Conservation (phyloP, 306 rosid species). For the Glycyrrhiza uralensis region DNA sequence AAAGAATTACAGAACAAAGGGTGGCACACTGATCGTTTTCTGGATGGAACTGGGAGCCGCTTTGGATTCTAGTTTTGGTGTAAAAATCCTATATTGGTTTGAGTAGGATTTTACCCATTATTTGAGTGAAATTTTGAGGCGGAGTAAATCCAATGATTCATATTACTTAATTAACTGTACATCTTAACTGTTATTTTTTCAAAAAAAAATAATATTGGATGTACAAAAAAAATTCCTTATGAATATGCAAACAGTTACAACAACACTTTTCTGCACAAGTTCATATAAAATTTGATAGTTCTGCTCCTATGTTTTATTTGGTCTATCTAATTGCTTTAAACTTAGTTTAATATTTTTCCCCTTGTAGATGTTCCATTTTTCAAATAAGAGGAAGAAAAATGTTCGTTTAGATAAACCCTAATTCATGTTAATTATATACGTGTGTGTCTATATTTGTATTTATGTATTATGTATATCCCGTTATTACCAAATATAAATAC, state of each 20-base stretch:
- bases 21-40: constrained; percentile 96
- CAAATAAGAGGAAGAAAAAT: too few relatives aligned
- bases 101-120: constrained; percentile 5
- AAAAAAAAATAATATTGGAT: too few relatives aligned
- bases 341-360: too few relatives aligned
- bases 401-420: too few relatives aligned
- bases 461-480: too few relatives aligned
- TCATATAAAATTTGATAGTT: neutral
- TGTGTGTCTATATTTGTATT: too few relatives aligned
- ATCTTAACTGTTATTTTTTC: neutral
- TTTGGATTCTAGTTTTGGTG: constrained; percentile 42
- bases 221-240: too few relatives aligned
- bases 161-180: neutral
- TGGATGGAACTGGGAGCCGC: constrained; percentile 79
- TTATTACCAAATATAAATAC: too few relatives aligned
- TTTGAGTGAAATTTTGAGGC: constrained; percentile 4
- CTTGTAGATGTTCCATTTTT: too few relatives aligned
- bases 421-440: too few relatives aligned
- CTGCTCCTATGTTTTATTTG: too few relatives aligned
- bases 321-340: too few relatives aligned
- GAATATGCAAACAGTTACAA: neutral
- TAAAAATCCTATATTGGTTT: neutral
- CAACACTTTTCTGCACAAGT: neutral
- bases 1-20: constrained; percentile 73
- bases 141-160: constrained; percentile 8